Conservation (phyloP, 306 rosid species). For the Quercus glauca region DNA sequence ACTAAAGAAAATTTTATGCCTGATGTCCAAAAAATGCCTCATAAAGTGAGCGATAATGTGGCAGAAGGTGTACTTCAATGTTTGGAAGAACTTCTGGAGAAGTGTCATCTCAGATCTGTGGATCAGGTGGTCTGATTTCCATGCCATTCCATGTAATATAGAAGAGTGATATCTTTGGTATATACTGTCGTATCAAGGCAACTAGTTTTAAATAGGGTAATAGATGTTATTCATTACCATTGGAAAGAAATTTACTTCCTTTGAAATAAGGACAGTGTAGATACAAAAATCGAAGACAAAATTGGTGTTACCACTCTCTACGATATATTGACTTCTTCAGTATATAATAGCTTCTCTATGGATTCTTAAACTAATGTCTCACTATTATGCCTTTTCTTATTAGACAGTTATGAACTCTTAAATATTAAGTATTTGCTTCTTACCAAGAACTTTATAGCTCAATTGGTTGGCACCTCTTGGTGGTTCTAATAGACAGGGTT, state of each 20-base stretch:
- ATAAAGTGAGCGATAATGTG: slow-evolving; percentile 62
- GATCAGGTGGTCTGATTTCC: slow-evolving; percentile 66
- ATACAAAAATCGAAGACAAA: background rate
- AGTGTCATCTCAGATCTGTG: slow-evolving; percentile 75
- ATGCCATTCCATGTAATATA: slow-evolving; percentile 1
- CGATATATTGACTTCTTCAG: background rate
- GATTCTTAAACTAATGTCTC: background rate
- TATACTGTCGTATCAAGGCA: background rate
- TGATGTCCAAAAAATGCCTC: slow-evolving; percentile 29
- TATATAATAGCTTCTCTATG: background rate
- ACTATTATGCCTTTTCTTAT: background rate
- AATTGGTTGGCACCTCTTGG: too few species aligned
- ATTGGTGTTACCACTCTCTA: background rate
- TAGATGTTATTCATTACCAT: background rate
- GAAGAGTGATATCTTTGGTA: background rate
- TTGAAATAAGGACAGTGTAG: background rate
- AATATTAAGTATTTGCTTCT: background rate
- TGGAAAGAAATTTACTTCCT: background rate
- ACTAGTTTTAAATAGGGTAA: background rate
- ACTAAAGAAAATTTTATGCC: slow-evolving; percentile 38
- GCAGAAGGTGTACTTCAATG: slow-evolving; percentile 89
- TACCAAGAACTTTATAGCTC: background rate
- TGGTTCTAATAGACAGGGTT: too few species aligned
- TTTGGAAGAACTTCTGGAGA: slow-evolving; percentile 75
- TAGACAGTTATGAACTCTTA: background rate